Evolutionary conservation across 306 rosid genomes (phyloP).

Genomic region (Dryas alaskensis): DNA sequence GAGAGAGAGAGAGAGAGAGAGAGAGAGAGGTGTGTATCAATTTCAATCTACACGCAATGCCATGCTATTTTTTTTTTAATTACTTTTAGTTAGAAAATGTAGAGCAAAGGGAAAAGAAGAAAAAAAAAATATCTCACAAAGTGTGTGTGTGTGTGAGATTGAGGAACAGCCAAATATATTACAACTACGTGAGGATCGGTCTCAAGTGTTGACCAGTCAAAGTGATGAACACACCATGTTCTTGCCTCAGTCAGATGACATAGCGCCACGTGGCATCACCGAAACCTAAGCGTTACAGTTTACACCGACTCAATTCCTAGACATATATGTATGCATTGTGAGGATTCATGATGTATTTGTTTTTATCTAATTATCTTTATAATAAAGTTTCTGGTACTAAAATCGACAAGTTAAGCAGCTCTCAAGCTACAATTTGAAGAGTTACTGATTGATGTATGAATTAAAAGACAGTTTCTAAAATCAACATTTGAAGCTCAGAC

Average conservation of each 20-base stretch:
- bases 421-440: too few species aligned
- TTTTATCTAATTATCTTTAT: background rate
- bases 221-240: conserved; percentile 17
- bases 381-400: background rate
- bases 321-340: background rate
- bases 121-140: background rate
- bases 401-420: too few species aligned
- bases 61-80: conserved; percentile 29
- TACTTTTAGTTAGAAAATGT: background rate
- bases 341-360: background rate
- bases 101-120: background rate
- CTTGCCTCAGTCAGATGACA: background rate
- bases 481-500: too few species aligned
- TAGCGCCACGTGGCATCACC: conserved; percentile 14
- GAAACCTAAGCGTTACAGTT: background rate
- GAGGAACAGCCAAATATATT: conserved; percentile 31
- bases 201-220: conserved; percentile 46
- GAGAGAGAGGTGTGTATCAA: background rate
- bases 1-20: background rate
- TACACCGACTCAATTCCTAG: conserved; percentile 25
- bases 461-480: too few species aligned
- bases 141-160: background rate
- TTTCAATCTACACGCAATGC: conserved; percentile 35
- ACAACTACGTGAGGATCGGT: conserved; percentile 31
- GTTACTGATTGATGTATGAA: too few species aligned